Evolutionary conservation across 2,329 filamentous ascomycete species (phyloP).

Genomic region (Claviceps quebecensis): DNA sequence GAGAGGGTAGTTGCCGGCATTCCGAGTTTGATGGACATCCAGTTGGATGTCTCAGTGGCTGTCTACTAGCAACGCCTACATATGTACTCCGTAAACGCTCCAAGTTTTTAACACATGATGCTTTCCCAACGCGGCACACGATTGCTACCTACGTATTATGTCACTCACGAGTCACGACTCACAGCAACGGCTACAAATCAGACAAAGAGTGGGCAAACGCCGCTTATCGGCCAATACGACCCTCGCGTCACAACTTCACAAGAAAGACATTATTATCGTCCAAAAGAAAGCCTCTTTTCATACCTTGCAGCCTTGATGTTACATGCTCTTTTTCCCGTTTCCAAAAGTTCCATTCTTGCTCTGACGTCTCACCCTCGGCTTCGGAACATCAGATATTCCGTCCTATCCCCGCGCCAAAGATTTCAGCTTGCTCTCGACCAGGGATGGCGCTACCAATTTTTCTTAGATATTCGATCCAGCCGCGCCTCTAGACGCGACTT

Average conservation of each 20-base stretch:
- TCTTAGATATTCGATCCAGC: conserved; percentile 16
- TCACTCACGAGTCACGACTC: no score
- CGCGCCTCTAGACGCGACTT: conserved; percentile 22
- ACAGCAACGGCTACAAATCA: background rate
- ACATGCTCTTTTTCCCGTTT: no score
- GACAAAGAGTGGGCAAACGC: conserved; percentile 14
- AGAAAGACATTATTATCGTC: background rate
- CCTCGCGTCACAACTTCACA: no score
- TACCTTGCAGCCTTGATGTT: no score
- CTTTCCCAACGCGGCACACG: no score
- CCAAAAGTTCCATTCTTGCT: background rate
- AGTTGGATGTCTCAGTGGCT: no score
- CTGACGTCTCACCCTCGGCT: background rate
- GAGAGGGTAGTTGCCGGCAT: no score
- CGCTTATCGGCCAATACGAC: conserved; percentile 15
- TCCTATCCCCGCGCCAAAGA: conserved; percentile 1
- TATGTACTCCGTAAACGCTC: no score
- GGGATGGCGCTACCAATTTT: conserved; percentile 29
- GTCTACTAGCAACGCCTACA: no score
- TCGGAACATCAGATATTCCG: conserved; percentile 8
- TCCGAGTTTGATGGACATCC: no score
- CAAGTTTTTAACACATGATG: no score
- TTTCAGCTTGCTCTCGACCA: conserved; percentile 5
- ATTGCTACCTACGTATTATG: no score
- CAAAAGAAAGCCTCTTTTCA: background rate